A percentile compares a stretch with the other conserved stretches of the same genome.
phyloP scores from a whole-genome alignment of 192 early-diverging fungal genomes.

The Thoreauomyces humboldtii region DNA sequence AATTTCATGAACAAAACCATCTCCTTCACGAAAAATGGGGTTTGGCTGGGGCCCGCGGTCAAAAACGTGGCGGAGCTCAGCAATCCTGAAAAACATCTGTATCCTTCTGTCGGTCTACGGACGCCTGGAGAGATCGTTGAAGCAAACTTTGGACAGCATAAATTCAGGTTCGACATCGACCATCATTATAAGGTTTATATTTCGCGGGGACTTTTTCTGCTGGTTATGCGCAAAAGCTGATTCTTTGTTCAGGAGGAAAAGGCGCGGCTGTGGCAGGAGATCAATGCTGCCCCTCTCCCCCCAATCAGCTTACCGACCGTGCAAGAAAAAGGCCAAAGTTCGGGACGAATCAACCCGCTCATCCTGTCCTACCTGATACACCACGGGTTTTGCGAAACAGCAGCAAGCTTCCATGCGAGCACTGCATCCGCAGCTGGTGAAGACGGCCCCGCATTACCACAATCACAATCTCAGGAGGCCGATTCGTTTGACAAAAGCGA shows the following conservation, averaged over 20 bases:
- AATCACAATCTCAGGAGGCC: constrained; percentile 13
- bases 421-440: background rate
- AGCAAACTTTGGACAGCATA: constrained; percentile 73
- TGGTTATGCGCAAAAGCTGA: background rate
- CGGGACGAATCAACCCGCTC: constrained; percentile 50
- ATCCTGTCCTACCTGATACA: constrained; percentile 82
- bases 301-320: background rate
- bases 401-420: constrained; percentile 55
- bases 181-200: constrained; percentile 49
- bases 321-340: background rate
- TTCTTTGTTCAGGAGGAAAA: constrained; percentile 19
- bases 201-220: background rate
- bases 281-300: constrained; percentile 21
- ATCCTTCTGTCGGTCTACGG: constrained; percentile 71
- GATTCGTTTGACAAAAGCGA: constrained; percentile 25
- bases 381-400: constrained; percentile 76
- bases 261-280: constrained; percentile 24
- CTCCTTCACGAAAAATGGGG: constrained; percentile 94
- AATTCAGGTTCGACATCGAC: constrained; percentile 73
- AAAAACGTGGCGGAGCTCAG: constrained; percentile 30
- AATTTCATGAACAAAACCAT: constrained; percentile 74
- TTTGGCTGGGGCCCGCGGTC: constrained; percentile 49
- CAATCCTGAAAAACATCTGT: constrained; percentile 45
- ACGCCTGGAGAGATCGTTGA: constrained; percentile 71
- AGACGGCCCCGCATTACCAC: background rate